A percentile compares a stretch with the other conserved stretches of the same genome.
phyloP scores from a whole-genome alignment of 352 stramenopile genomes.

The Phytopythium oedochilum region DNA sequence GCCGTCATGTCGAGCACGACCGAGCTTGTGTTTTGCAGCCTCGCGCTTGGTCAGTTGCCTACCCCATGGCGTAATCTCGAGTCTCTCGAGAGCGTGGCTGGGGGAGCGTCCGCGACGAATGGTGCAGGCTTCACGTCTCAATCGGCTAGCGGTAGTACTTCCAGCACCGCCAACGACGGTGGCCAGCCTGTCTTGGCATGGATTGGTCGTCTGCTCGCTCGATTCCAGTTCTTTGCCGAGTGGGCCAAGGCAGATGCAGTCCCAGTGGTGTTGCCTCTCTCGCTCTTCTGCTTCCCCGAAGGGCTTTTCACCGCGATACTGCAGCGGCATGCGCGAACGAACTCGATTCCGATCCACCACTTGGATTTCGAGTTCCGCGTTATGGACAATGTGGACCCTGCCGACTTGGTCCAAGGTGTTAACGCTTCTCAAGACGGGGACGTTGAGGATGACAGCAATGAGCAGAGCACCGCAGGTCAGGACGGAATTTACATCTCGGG shows the following conservation, averaged over 20 bases:
- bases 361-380: conserved; percentile 78
- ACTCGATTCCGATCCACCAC: conserved; percentile 64
- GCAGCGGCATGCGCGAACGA: conserved; percentile 67
- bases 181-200: conserved; percentile 45
- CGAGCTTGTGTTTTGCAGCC: conserved; percentile 49
- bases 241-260: conserved; percentile 22
- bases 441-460: neutral
- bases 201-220: conserved; percentile 49
- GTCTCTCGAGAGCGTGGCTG: neutral
- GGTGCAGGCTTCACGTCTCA: conserved; percentile 13
- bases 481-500: conserved; percentile 60
- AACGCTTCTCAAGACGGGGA: neutral
- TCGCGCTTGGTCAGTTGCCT: conserved; percentile 50
- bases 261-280: conserved; percentile 33
- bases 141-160: neutral
- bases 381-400: conserved; percentile 31
- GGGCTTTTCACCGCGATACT: conserved; percentile 75
- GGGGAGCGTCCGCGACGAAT: conserved; percentile 9
- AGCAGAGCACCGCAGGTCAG: neutral
- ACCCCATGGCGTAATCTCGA: conserved; percentile 38
- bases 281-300: conserved; percentile 71
- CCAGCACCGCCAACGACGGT: too few relatives aligned
- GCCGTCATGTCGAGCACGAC: conserved; percentile 47
- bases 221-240: conserved; percentile 47
- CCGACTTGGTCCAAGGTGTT: neutral